Evolutionary conservation across 805 yeast species (phyloP).

Genomic region (Kockiozyma suomiensis): DNA sequence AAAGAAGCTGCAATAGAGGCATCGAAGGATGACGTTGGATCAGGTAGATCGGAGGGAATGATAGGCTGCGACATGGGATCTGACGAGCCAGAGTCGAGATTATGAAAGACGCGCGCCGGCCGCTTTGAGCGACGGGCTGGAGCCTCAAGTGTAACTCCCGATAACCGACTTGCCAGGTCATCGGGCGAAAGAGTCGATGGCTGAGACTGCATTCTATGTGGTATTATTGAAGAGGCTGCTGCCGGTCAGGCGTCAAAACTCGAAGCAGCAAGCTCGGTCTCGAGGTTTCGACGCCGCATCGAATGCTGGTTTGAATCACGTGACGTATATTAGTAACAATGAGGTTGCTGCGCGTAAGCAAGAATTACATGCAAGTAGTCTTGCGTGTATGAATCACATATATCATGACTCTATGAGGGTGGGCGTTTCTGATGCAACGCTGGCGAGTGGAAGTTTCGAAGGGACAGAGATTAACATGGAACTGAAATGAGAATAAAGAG

Average conservation of each 20-base stretch:
- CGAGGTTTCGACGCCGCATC: too few species aligned
- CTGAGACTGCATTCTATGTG: constrained; percentile 11
- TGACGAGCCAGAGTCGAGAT: constrained; percentile 13
- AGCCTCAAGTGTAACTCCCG: constrained; percentile 13
- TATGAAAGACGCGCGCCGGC: constrained; percentile 30
- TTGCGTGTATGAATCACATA: too few species aligned
- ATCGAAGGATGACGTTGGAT: constrained; percentile 8
- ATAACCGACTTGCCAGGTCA: constrained; percentile 14
- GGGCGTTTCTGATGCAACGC: too few species aligned
- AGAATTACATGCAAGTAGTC: too few species aligned
- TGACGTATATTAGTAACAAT: too few species aligned
- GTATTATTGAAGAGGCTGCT: not conserved
- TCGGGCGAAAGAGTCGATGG: constrained; percentile 17
- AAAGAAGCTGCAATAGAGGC: constrained; percentile 15
- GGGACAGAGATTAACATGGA: too few species aligned
- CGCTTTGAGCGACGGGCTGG: constrained; percentile 18
- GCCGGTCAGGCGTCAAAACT: not conserved
- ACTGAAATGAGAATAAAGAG: too few species aligned
- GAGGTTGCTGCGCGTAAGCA: too few species aligned
- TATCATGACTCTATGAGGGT: too few species aligned
- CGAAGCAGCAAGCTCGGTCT: too few species aligned
- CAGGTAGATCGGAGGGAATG: constrained; percentile 24
- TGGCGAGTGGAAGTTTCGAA: too few species aligned
- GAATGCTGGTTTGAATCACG: too few species aligned
- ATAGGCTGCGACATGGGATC: constrained; percentile 25